These are phyloP conservation scores for Fusarium chaquense DNA, from an alignment of 2,329 filamentous ascomycete genomes.

Conservation along the genomic window DNA sequence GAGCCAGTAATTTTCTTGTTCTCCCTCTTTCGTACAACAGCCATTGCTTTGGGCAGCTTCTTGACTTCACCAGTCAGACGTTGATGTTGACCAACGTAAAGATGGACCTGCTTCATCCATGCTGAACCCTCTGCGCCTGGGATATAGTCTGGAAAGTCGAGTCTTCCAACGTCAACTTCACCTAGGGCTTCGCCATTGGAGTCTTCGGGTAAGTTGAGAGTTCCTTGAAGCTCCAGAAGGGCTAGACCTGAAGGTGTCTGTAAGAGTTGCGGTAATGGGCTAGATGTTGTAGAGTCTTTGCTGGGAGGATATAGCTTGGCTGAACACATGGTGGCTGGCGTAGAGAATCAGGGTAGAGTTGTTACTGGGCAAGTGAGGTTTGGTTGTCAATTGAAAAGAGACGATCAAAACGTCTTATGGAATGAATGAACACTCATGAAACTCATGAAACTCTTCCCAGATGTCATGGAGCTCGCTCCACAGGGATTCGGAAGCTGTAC, in stretches of 20 bases:
- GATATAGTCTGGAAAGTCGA: slow-evolving; percentile 83
- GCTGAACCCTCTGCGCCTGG: slow-evolving; percentile 61
- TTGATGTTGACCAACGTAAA: slow-evolving; percentile 91
- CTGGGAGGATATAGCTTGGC: slow-evolving; percentile 57
- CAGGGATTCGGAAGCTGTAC: background rate
- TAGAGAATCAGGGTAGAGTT: background rate
- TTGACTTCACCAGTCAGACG: slow-evolving; percentile 90
- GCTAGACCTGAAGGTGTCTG: slow-evolving; percentile 91
- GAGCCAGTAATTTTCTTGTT: slow-evolving; percentile 58
- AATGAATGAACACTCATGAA: background rate
- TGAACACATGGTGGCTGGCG: slow-evolving; percentile 50
- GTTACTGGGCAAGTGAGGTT: background rate
- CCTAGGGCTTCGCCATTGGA: slow-evolving; percentile 49
- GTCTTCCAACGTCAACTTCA: slow-evolving; percentile 69
- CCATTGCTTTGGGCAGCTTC: slow-evolving; percentile 82
- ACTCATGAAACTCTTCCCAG: background rate
- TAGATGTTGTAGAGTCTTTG: slow-evolving; percentile 47
- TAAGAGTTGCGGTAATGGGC: slow-evolving; percentile 81
- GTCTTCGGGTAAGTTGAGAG: slow-evolving; percentile 77
- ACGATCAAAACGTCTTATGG: background rate
- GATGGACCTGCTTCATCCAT: slow-evolving; percentile 92
- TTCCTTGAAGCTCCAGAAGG: slow-evolving; percentile 91
- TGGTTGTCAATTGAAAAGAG: background rate
- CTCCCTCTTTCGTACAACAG: slow-evolving; percentile 74
- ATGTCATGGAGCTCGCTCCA: background rate